Conservation (phyloP, 257 asterid genomes). For the Ilex asprella region DNA sequence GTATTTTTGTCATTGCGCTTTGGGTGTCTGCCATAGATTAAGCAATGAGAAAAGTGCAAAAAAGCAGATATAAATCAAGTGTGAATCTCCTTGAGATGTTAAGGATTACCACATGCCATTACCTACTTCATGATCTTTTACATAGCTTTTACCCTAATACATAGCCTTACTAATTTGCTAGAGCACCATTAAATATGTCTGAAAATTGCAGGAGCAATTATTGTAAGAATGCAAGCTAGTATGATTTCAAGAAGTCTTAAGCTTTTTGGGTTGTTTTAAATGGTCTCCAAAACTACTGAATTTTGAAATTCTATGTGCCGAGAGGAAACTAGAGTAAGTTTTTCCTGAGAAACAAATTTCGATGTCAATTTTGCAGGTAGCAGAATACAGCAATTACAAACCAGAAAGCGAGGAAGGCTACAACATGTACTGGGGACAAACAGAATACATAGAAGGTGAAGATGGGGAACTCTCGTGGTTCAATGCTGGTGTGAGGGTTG, state of each 20-base stretch:
- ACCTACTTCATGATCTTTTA: no score
- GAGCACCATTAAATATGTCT: no score
- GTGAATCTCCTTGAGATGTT: no score
- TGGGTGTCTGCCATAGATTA: no score
- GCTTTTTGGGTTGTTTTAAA: background rate
- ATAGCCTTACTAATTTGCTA: no score
- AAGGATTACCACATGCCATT: no score
- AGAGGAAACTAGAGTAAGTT: no score
- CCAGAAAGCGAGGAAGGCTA: conserved; percentile 36
- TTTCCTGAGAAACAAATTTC: background rate
- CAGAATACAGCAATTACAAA: conserved; percentile 23
- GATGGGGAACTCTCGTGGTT: conserved; percentile 39
- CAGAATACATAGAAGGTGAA: conserved; percentile 31
- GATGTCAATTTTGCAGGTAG: conserved; percentile 20
- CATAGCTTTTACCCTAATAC: no score
- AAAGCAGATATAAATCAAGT: no score
- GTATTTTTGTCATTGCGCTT: no score
- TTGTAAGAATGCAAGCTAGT: background rate
- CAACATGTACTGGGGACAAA: conserved; percentile 29
- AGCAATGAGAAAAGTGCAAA: no score
- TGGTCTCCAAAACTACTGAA: background rate
- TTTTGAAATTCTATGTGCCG: no score
- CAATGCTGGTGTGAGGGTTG: conserved; percentile 39
- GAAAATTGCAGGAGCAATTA: background rate
- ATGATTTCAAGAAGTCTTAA: background rate